A percentile compares a stretch with the other conserved stretches of the same genome.
These are phyloP conservation scores for Paxillus involutus DNA, from an alignment of 768 basidiomycete genomes.

Conservation along the genomic window DNA sequence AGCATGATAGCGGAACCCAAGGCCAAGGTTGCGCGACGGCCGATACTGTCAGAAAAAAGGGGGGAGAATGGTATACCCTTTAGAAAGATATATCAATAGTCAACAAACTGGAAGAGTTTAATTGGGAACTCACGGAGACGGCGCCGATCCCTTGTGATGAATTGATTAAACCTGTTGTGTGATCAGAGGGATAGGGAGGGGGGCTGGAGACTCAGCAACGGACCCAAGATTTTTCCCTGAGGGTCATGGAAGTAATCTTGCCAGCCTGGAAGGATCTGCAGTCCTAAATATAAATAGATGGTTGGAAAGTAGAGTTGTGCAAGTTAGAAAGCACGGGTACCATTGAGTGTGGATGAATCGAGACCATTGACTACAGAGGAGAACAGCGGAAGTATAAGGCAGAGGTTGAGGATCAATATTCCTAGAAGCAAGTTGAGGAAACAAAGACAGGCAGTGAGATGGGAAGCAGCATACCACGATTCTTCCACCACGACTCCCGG, in stretches of 20 bases:
- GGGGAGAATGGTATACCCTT: conserved; percentile 66
- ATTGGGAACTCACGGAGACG: conserved; percentile 37
- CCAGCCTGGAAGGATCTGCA: conserved; percentile 70
- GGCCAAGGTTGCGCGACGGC: conserved; percentile 60
- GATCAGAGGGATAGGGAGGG: not conserved
- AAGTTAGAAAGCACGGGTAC: conserved; percentile 14
- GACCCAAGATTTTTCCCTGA: conserved; percentile 50
- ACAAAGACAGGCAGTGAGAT: not conserved
- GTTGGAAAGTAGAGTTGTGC: not conserved
- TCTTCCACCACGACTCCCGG: conserved; percentile 59
- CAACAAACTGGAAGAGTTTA: not conserved
- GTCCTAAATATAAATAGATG: conserved; percentile 38
- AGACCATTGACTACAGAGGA: conserved; percentile 67
- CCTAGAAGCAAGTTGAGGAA: conserved; percentile 34
- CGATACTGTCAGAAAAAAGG: conserved; percentile 56
- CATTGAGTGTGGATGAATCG: conserved; percentile 67
- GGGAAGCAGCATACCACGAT: conserved; percentile 43
- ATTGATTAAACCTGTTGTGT: conserved; percentile 55
- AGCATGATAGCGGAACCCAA: conserved; percentile 65
- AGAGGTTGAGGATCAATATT: conserved; percentile 57
- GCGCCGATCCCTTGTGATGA: conserved; percentile 64
- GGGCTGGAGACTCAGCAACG: not conserved
- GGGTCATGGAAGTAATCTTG: conserved; percentile 55
- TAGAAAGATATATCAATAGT: not conserved
- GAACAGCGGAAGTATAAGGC: conserved; percentile 60